Evolutionary conservation across 805 yeast species (phyloP), one percentile per base, ranked within the genome.

Genomic region (Spathaspora boniae): DNA sequence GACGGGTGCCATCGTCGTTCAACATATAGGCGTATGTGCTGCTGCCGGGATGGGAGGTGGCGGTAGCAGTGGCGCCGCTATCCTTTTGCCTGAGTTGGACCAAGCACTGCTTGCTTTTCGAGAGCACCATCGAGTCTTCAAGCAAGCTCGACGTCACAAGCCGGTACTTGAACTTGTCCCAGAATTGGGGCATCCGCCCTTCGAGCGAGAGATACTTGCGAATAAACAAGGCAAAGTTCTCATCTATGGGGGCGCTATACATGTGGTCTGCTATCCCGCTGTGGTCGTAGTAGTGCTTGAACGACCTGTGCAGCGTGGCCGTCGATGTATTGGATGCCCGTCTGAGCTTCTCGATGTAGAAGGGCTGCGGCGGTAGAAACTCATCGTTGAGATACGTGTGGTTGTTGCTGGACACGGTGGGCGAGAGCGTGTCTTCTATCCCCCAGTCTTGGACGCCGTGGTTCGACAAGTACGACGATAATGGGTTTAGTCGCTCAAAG

Each of bases 161-260:
- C 41, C 51, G 58, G 44, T 67, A 68, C 46, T 65, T 67, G 55
- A 67, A 65, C 38, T 55, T 56, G 37, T 68, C 73, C 62, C 64
- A 56, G 31, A 65, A 59, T 37, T 51, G 50, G 6, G 36, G 35
- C 9, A 25, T 17, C 20, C 41, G 41, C 8, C 37, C 38, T 20
- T 50, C 43, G 30, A 50, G 34, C 0, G 47, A 36, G 6, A 66
- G 46, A 49, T 66, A 65, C 31, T 56, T 56, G 14, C 33, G 43
- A 14, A 58, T 58, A 36, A 38, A 54, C 15, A 33, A 25, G 22
- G 26, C 18, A 26, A 57, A 46, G 40, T 47, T 44, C 16, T 48
- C 57, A 6, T 56, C 52, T 14, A 43, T 38, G 6, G 31, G 26
- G n/a, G n/a, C n/a, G n/a, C n/a, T n/a, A n/a, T n/a, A n/a, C n/a